Evolutionary conservation across 2,329 filamentous ascomycete species (phyloP).

Genomic region (Ophiostoma ulmi): DNA sequence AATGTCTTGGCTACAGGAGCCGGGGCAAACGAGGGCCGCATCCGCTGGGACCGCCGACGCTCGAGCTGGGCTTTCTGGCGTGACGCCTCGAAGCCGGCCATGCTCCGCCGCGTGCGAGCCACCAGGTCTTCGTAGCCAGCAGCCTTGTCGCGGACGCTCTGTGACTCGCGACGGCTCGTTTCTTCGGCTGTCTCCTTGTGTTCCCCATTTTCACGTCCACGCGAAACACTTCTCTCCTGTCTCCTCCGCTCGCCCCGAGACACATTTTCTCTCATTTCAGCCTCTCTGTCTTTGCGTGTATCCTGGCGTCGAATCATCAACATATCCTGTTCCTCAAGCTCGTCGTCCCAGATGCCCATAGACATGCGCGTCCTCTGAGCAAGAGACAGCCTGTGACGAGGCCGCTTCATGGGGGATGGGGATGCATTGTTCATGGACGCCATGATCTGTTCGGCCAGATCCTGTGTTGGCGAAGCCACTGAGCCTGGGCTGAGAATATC

Average conservation of each 20-base stretch:
- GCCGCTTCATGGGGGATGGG: conserved; percentile 53
- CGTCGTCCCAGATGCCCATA: conserved; percentile 55
- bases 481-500: conserved; percentile 10
- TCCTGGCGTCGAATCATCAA: conserved; percentile 21
- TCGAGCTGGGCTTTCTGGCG: conserved; percentile 57
- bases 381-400: conserved; percentile 56
- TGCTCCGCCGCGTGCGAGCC: conserved; percentile 55
- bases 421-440: conserved; percentile 51
- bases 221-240: neutral
- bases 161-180: neutral
- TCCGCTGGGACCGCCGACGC: conserved; percentile 47
- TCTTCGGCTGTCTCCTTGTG: neutral
- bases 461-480: conserved; percentile 42
- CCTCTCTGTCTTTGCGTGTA: conserved; percentile 1
- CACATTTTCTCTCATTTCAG: conserved; percentile 22
- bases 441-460: conserved; percentile 53
- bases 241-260: conserved; percentile 29
- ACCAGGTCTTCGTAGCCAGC: conserved; percentile 46
- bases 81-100: conserved; percentile 58
- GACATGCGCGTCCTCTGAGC: conserved; percentile 76
- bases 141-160: neutral
- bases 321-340: conserved; percentile 23
- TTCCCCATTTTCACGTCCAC: conserved; percentile 20
- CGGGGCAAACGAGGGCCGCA: conserved; percentile 28
- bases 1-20: conserved; percentile 26